Base-by-base conservation (phyloP, 1,139 yeast species). In the Arxiozyma slooffiae region DNA sequence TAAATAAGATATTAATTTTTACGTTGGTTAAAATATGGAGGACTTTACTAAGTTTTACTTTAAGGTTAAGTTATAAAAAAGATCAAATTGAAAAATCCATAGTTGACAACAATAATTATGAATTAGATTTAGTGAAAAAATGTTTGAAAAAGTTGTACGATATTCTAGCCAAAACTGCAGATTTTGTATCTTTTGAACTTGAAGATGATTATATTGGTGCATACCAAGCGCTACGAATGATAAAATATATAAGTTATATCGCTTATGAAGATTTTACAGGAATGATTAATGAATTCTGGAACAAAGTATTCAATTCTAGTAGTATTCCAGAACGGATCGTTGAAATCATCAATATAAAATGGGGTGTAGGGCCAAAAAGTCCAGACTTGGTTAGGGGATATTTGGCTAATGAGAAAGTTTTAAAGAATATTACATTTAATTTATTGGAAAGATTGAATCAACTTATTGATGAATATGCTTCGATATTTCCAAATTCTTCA, bases 301-400 rank as follows among this genome's bases (percentile, higher is more conserved):
- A 52, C 4, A 49, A 44, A 43, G 50, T 49, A 1, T 49, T 45
- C 23, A 37, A 50, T 39, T 48, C 49, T 3, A 44, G 41, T 3
- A 53, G 49, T n/a, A 50, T 56, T 18, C 55, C 60, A 7, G 52
- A 50, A 21, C 49, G 48, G 5, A 47, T 58, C 2, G 37, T 50
- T 9, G 48, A 52, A 21, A 52, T 49, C 38, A 30, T 58, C 8
- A 51, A 52, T 37, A 45, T 55, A 50, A 58, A 58, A 48, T 58
- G 61, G 61, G 61, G 60, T 16, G 30, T 55, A n/a, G 52, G 55
- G 18, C 50, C 53, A 5, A 49, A 46, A 18, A 50, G 48, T 23
- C 47, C 53, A 1, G 44, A 49, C 39, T 41, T 51, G 11, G 44
- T 57, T 6, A 41, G 43, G 20, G 42, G 51, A 6, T 41, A 55